Base-by-base conservation (phyloP, 2,329 filamentous ascomycete genomes). In the Neonectria neomacrospora region DNA sequence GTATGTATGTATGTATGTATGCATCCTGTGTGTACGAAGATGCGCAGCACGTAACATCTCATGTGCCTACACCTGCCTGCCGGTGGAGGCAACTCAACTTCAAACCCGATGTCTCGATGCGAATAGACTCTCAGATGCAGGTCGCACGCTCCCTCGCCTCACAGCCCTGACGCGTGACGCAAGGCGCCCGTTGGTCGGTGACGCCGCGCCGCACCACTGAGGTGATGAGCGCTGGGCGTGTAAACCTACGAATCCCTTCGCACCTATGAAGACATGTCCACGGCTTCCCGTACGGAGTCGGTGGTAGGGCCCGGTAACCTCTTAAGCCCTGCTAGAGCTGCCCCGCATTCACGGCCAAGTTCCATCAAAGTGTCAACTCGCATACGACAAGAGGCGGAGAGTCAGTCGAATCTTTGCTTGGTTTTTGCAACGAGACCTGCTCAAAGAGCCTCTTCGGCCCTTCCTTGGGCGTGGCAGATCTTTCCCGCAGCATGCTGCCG, bases 281-380 rank as follows among this genome's bases (percentile, higher is more conserved):
- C 34, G 16, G 23, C 3, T 26, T 37, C 34, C 34, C 16, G 34
- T 16, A 37, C 7, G 34, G 34, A 37, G 34, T 37, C 8, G 34
- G 34, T n/a, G 34, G 34, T 34, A 42, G 41, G 26, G 45, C 56
- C 34, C 61, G 60, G 56, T 61, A 54, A 61, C 58, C 47, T 58
- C 53, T 61, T 58, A 62, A 58, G 54, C 54, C 60, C 54, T 58
- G 58, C 42, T 63, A 63, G 60, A 54, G 32, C 34, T 50, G 58
- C 62, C 62, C 58, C 61, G 61, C 61, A 63, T 60, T 55, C 56
- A 39, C 39, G 32, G 26, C 28, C 41, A 32, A 51, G 44, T 54
- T 54, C 52, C 52, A 56, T 61, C 47, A 37, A 51, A 51, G 32
- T 39, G 23, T 45, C 42, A 51, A 50, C 44, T 48, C 28, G 47